phyloP scores from a whole-genome alignment of 1,284 basidiomycete genomes.

The Trametes pubescens region DNA sequence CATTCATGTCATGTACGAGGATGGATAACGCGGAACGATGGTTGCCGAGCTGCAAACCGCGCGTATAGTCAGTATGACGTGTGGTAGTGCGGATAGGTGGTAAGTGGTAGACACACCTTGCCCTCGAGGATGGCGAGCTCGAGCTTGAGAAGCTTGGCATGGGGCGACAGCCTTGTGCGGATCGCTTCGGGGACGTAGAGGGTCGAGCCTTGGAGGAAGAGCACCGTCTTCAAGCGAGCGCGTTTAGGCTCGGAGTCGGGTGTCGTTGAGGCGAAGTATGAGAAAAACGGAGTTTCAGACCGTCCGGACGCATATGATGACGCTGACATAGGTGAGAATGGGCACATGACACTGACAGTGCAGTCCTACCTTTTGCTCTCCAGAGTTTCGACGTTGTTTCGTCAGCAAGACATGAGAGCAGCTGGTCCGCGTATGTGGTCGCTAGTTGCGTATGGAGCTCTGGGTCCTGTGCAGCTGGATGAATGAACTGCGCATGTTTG shows the following conservation, averaged over 20 bases:
- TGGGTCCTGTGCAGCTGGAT: constrained; percentile 50
- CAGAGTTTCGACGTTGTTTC: constrained; percentile 67
- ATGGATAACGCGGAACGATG: constrained; percentile 72
- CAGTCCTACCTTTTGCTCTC: constrained; percentile 69
- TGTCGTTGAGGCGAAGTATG: constrained; percentile 72
- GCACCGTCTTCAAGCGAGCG: constrained; percentile 73
- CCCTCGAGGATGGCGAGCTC: constrained; percentile 86
- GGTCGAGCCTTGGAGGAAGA: constrained; percentile 81
- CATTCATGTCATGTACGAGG: constrained; percentile 76
- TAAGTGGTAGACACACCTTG: constrained; percentile 63
- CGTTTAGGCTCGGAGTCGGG: constrained; percentile 80
- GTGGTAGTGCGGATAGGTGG: neutral
- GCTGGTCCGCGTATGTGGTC: constrained; percentile 59
- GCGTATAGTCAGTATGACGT: neutral
- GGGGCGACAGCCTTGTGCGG: constrained; percentile 54
- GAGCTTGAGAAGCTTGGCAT: constrained; percentile 64
- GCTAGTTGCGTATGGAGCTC: constrained; percentile 70
- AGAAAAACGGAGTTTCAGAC: constrained; percentile 66
- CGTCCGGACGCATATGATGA: constrained; percentile 61
- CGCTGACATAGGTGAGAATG: constrained; percentile 33
- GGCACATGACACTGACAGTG: neutral
- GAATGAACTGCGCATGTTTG: neutral
- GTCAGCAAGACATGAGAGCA: constrained; percentile 57
- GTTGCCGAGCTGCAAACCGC: constrained; percentile 59
- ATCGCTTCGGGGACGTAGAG: constrained; percentile 68